phyloP scores from a whole-genome alignment of 148 eudicot species.

The Amaranthus cruentus region DNA sequence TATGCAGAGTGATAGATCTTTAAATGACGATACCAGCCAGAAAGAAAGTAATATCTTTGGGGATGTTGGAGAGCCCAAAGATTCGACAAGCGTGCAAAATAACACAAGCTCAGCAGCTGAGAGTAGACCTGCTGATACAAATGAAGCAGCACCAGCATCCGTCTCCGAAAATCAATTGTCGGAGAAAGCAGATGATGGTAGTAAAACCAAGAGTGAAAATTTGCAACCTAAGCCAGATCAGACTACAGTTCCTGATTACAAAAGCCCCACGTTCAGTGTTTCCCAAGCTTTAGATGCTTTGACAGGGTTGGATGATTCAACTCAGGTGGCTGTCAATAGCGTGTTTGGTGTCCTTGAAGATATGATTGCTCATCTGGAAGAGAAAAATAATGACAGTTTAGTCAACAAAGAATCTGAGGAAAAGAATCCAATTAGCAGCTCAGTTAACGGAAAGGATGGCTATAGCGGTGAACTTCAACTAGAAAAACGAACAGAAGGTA shows the following conservation, averaged over 20 bases:
- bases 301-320: slow-evolving; percentile 86
- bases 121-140: slow-evolving; percentile 25
- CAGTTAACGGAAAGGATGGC: slow-evolving; percentile 20
- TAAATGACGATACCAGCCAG: slow-evolving; percentile 26
- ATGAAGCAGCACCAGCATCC: slow-evolving; percentile 34
- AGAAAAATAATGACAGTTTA: slow-evolving; percentile 31
- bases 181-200: slow-evolving; percentile 36
- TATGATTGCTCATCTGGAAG: slow-evolving; percentile 80
- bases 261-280: slow-evolving; percentile 47
- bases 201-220: slow-evolving; percentile 41
- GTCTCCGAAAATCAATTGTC: slow-evolving; percentile 33
- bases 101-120: slow-evolving; percentile 28
- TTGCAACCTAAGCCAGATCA: slow-evolving; percentile 32
- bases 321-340: slow-evolving; percentile 90
- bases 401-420: slow-evolving; percentile 26
- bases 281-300: slow-evolving; percentile 81
- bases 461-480: slow-evolving; percentile 19
- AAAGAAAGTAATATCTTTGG: slow-evolving; percentile 27
- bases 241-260: slow-evolving; percentile 29
- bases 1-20: slow-evolving; percentile 22
- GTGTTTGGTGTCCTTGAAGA: slow-evolving; percentile 83
- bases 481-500: slow-evolving; percentile 25
- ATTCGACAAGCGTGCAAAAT: slow-evolving; percentile 29
- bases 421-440: slow-evolving; percentile 20
- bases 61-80: slow-evolving; percentile 20